phyloP scores from a whole-genome alignment of 2,329 filamentous ascomycete species.

The Cladosporium halotolerans region DNA sequence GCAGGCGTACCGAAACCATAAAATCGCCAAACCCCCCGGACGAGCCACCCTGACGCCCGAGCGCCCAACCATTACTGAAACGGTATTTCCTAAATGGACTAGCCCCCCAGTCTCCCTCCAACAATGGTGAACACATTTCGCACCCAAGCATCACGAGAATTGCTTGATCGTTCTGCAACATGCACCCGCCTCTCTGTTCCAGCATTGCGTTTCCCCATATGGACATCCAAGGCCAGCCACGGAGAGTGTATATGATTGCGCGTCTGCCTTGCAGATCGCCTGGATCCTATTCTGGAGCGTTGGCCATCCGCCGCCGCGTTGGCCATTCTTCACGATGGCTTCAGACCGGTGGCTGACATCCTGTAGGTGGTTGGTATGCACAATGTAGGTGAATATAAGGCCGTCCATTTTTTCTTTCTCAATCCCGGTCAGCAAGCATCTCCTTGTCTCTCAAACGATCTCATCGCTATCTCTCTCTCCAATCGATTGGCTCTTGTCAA shows the following conservation, averaged over 20 bases:
- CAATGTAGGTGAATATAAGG: slow-evolving; percentile 1
- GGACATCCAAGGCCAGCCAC: slow-evolving; percentile 4
- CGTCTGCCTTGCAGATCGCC: slow-evolving; percentile 1
- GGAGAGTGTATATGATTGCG: slow-evolving; percentile 9
- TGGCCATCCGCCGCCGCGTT: neutral
- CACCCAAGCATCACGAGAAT: neutral
- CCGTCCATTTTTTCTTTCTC: neutral
- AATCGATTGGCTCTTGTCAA: neutral
- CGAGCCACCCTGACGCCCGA: neutral
- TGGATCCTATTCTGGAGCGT: neutral
- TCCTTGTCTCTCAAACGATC: neutral
- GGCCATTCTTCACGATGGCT: slow-evolving; percentile 5
- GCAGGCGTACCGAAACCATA: neutral
- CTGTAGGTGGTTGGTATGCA: slow-evolving; percentile 6
- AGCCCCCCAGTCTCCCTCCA: neutral
- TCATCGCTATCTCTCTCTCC: neutral
- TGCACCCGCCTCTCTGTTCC: neutral
- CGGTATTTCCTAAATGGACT: neutral
- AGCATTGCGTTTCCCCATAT: neutral
- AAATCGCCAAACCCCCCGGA: neutral
- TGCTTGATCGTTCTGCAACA: neutral
- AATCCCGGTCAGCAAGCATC: neutral
- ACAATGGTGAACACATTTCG: neutral
- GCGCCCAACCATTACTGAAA: neutral
- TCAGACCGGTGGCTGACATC: slow-evolving; percentile 3